Evolutionary conservation across 2,329 filamentous ascomycete genomes (phyloP), one percentile per base, ranked within the genome.

Genomic region (Teratosphaeria zuluensis): DNA sequence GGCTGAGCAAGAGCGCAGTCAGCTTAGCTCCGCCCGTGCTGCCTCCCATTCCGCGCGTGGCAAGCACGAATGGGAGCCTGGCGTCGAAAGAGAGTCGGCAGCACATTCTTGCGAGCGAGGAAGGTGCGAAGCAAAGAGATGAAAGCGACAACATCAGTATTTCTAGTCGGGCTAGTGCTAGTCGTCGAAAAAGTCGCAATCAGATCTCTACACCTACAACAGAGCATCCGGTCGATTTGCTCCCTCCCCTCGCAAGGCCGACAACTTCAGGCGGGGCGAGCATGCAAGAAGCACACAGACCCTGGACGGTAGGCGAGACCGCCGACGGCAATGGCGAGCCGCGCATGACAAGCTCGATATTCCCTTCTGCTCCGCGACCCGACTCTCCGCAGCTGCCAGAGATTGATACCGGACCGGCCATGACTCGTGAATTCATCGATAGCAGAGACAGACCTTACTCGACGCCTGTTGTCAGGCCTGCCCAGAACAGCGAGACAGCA

Each of bases 11-110:
- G 33, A 58, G 42, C 24, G n/a, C 42, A 7, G 28, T 54, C 12
- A 19, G 32, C 38, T 14, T 58, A 64, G 59, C 61, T 52, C 76
- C 81, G 57, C 80, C 80, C 7, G 75, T 73, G 3, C 71, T 84
- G 32, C 72, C 74, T 33, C 72, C 72, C 33, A 73, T 76, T 42
- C 66, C 73, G 35, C 67, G 73, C 31, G 66, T 77, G 14, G 68
- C 74, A n/a, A 63, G 62, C 55, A 53, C 52, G 5, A 6, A 35
- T 4, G 28, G 28, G 12, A 53, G 28, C 9, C 5, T 48, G 51
- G 31, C 51, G 16, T 53, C 51, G 51, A 30, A 8, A 8, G 51
- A 53, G 35, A 58, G 53, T 30, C 24, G 38, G 8, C n/a, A 52
- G 21, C 35, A 24, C 16, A 42, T 46, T 9, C 32, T 31, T 31